Evolutionary conservation across 2,329 filamentous ascomycete species (phyloP), one percentile per base, ranked within the genome.

Genomic region (Beauveria sp.): DNA sequence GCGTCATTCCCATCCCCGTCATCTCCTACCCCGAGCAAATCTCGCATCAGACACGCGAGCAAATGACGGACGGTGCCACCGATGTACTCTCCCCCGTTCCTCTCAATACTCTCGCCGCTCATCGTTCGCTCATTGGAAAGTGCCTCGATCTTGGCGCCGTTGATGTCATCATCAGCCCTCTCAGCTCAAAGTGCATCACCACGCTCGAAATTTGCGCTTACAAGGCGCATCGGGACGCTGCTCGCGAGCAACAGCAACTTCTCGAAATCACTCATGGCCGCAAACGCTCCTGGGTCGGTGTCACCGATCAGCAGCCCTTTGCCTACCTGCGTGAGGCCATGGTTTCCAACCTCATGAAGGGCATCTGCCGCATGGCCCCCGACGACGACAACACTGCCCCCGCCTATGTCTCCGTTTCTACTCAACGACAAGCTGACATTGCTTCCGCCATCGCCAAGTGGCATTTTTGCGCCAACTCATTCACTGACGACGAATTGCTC

Each of bases 271-370:
- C 88, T 69, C 86, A 88, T 67, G 86, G 88, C 50, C 84, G 92
- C 61, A 96, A 96, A 74, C 85, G 91, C 59, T 96, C 93, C 0
- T 96, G 93, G 93, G 91, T 96, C 48, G 92, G 93, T 28, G 83
- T 96, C 12, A 85, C 90, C 69, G 90, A 93, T 67, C 85, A 91
- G 67, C 89, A 93, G 71, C 91, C 92, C 1, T 96, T 92, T 76
- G 88, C 91, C 18, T 96, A 96, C 75, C 77, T 97, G 60, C 83
- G 93, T 64, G 93, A 97, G 76, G 90, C 90, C 55, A 96, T 97
- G 91, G 93, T 97, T 5, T 95, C 91, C 1, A 88, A 88, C 62
- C 81, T 97, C 62, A 95, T 96, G 90, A 88, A 88, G 69, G 87
- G 90, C 43, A 96, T 96, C 60, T 96, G 93, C 74, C 89, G 88